Evolutionary conservation across 2,329 filamentous ascomycete genomes (phyloP).

Genomic region (Ilyonectria mors-panacis): DNA sequence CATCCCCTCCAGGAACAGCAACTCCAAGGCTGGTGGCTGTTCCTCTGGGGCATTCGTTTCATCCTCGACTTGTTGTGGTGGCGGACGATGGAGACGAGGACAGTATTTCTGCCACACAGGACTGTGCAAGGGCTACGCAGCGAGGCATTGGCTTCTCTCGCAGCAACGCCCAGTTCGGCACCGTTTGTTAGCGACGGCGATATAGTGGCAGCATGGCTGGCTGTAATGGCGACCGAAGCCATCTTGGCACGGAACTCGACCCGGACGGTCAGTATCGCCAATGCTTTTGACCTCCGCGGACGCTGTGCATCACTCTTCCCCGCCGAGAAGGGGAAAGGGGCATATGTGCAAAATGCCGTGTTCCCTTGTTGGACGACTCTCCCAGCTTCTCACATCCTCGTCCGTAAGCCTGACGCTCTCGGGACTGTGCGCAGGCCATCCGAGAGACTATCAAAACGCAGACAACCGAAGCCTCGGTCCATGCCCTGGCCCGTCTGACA

Average conservation of each 20-base stretch:
- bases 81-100: slow-evolving; percentile 18
- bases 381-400: not conserved
- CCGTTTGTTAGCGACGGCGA: slow-evolving; percentile 25
- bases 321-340: not conserved
- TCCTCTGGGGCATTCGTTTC: slow-evolving; percentile 11
- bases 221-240: not conserved
- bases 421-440: slow-evolving; percentile 19
- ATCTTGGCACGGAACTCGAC: slow-evolving; percentile 16
- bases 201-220: slow-evolving; percentile 17
- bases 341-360: slow-evolving; percentile 22
- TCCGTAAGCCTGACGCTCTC: not conserved
- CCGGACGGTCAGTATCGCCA: slow-evolving; percentile 9
- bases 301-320: slow-evolving; percentile 25
- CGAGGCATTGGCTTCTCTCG: not conserved
- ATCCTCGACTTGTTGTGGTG: slow-evolving; percentile 11
- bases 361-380: slow-evolving; percentile 19
- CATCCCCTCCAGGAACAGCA: not conserved
- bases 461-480: slow-evolving; percentile 16
- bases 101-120: slow-evolving; percentile 6
- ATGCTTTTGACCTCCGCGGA: slow-evolving; percentile 21
- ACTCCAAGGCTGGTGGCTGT: slow-evolving; percentile 16
- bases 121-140: slow-evolving; percentile 3
- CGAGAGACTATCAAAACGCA: slow-evolving; percentile 10
- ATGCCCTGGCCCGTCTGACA: slow-evolving; percentile 21
- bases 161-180: not conserved